Conservation (phyloP, 2,329 filamentous ascomycete species). For the Periconia macrospinosa region DNA sequence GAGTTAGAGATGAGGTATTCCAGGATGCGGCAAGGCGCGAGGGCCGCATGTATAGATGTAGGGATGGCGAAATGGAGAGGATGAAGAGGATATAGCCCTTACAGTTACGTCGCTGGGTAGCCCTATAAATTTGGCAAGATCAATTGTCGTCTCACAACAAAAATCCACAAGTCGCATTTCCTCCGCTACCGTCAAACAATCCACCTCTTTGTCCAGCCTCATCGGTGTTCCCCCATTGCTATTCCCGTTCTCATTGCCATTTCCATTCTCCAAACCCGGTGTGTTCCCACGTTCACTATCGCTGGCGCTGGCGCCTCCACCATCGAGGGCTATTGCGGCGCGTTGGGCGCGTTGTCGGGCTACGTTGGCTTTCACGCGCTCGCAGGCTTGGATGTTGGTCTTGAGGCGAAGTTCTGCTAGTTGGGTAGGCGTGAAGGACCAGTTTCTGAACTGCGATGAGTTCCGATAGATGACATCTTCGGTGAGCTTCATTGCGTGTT, state of each 20-base stretch:
- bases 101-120: slow-evolving; percentile 64
- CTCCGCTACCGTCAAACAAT: slow-evolving; percentile 81
- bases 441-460: slow-evolving; percentile 87
- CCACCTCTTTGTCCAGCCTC: slow-evolving; percentile 56
- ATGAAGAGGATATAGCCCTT: slow-evolving; percentile 45
- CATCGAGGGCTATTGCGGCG: slow-evolving; percentile 33
- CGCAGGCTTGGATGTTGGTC: slow-evolving; percentile 77
- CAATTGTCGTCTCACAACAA: slow-evolving; percentile 67
- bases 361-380: slow-evolving; percentile 64
- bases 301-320: slow-evolving; percentile 11
- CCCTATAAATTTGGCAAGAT: slow-evolving; percentile 61
- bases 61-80: slow-evolving; percentile 44
- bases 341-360: slow-evolving; percentile 49
- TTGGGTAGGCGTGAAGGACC: slow-evolving; percentile 81
- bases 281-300: slow-evolving; percentile 19
- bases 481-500: slow-evolving; percentile 56
- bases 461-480: slow-evolving; percentile 91
- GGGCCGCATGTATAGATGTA: neutral
- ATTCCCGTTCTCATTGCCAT: slow-evolving; percentile 29
- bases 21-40: neutral
- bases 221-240: slow-evolving; percentile 40
- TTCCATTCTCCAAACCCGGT: slow-evolving; percentile 34
- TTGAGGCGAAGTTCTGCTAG: slow-evolving; percentile 72
- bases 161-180: slow-evolving; percentile 80
- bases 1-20: neutral